Conservation (phyloP, 2,329 filamentous ascomycete species). For the Fusarium guadeloupense region DNA sequence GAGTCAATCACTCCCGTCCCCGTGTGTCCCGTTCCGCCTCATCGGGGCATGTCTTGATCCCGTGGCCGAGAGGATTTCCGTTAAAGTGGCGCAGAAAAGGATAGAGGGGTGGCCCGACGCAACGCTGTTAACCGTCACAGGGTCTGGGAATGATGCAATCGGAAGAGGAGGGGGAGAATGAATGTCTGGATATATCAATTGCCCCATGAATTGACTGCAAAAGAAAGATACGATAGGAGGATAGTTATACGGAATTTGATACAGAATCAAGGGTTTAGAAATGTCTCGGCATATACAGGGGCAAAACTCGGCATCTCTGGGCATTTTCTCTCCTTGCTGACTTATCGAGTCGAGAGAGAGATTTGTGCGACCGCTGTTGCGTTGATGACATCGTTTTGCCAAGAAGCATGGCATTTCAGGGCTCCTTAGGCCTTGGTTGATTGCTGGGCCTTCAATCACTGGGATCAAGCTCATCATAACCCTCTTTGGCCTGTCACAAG, state of each 20-base stretch:
- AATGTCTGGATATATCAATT: constrained; percentile 18
- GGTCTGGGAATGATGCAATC: constrained; percentile 13
- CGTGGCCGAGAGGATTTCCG: constrained; percentile 30
- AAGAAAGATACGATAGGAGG: neutral
- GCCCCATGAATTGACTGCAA: neutral
- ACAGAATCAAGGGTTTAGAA: neutral
- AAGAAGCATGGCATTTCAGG: constrained; percentile 9
- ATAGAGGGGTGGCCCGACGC: constrained; percentile 3
- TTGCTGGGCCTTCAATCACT: neutral
- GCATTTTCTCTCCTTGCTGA: neutral
- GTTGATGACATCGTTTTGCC: constrained; percentile 28
- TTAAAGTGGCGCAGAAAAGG: constrained; percentile 23
- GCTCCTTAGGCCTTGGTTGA: neutral
- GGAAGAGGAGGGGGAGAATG: neutral
- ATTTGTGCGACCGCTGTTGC: constrained; percentile 9
- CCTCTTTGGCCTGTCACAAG: constrained; percentile 4
- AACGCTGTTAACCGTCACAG: constrained; percentile 17
- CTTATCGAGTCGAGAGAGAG: neutral
- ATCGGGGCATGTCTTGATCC: constrained; percentile 15
- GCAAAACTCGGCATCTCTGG: constrained; percentile 20
- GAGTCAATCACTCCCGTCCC: constrained; percentile 1
- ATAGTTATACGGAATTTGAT: no score
- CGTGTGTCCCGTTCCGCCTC: constrained; percentile 6
- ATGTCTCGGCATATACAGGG: constrained; percentile 11
- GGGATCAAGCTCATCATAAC: constrained; percentile 4